Base-by-base conservation (phyloP, 179 eudicot genomes). In the Silene coronaria region DNA sequence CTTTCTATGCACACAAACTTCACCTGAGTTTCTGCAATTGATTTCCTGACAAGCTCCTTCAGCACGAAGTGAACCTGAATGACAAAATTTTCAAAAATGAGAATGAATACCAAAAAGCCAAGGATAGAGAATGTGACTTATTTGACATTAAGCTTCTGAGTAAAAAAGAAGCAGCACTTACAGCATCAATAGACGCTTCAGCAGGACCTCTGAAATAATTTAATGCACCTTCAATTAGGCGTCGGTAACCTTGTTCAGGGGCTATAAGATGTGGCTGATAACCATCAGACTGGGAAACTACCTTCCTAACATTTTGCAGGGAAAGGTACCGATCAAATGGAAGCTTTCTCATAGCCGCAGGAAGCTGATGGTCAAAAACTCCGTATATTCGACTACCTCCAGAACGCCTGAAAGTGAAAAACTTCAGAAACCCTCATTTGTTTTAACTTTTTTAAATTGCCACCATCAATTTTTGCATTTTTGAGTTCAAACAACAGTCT, bases 221-320 rank as follows among this genome's bases (percentile, higher is more conserved):
- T 72, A 93, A 74, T 24, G 96, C 79, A 24, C 96, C 92, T 67
- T 93, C 98, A 85, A 93, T 93, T 45, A 93, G 92, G 38, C 98
- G 89, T 4, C 98, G 85, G 74, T 90, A 93, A 68, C 96, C 98
- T 81, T 93, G 98, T 86, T 93, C 98, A 21, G 97, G 98, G 34
- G 97, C 98, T 71, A 93, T 93, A 75, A 93, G 85, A 78, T 91
- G 98, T 61, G 97, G 97, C 80, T 93, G 98, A 82, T 93, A 93
- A 65, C 97, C 98, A 88, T 93, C 98, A 63, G 97, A 87, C 81
- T 93, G 89, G 9, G 92, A 86, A 53, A 93, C 89, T 74, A 93
- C 80, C 80, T 83, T 90, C 73, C 67, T 89, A 62, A 93, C 98
- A 82, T 87, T 93, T 74, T 85, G 92, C 26, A 89, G 58, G 19